Base-by-base conservation (phyloP, 129 eudicot genomes). In the Helichrysum umbraculigerum region DNA sequence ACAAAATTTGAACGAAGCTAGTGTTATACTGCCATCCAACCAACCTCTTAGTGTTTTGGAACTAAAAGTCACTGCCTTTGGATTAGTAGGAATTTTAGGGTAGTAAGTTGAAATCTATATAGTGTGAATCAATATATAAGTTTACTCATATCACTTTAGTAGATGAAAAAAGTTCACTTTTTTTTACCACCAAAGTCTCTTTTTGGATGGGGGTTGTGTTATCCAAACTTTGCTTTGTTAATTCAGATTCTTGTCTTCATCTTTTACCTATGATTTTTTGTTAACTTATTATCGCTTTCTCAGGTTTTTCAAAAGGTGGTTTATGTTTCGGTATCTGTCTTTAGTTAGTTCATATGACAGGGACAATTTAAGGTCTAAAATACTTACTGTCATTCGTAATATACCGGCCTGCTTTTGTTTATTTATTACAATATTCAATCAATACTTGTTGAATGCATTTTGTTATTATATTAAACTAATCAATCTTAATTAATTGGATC, bases 261-360 rank as follows among this genome's bases (percentile, higher is more conserved):
- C 75, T 50, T 19, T 4, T 72, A 21, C 37, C 44, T 60, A 35
- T 75, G 81, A 57, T 37, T 56, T 66, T 7, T 14, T 47, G 17
- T 47, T 47, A 47, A 58, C 28, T 58, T 7, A 17, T 58, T 21
- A 20, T 19, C 29, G 22, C 28, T 42, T 67, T 67, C 0, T 4
- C 17, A 66, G 90, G 70, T 86, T 80, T 83, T 80, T 86, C 76
- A 77, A 25, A 83, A 44, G 85, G n/a, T 47, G 54, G 54, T 47
- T 47, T 44, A 44, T 12, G 3, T 42, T 42, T 44, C 90, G 44
- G 81, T 87, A 74, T 86, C 85, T 70, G 76, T 80, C 54, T 47
- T 47, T 47, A 47, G 54, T 47, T 47, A 47, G 54, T 47, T 47
- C n/a, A 12, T 12, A 47, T 47, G 54, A 47, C 9, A 12, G 17